Base-by-base conservation (phyloP, 768 basidiomycete species). In the Boletus bicolor region DNA sequence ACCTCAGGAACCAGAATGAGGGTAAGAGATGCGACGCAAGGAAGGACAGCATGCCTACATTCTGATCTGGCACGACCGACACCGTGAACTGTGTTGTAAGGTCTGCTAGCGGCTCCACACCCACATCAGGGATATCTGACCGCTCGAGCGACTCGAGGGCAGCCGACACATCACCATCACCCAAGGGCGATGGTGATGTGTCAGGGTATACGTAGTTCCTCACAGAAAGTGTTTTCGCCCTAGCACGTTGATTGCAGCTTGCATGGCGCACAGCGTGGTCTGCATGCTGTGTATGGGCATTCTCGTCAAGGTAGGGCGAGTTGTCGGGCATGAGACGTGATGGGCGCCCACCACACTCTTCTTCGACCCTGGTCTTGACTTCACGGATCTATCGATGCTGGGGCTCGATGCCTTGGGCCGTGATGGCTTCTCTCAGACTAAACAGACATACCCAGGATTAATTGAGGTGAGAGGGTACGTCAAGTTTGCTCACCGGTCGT, bases 321-420 rank as follows among this genome's bases (percentile, higher is more conserved):
- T 98, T 98, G 73, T 96, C 94, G 32, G 96, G 80, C 0, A 94
- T 88, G 56, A 97, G 79, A 55, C 90, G 85, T 71, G 85, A 72
- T 94, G 97, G 44, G 93, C 89, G 89, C 12, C 94, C 94, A 15
- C 93, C 93, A 43, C 97, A 92, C 72, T 99, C 97, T 67, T 93
- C 84, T 73, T 99, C 96, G 54, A 99, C 95, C 60, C 86, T 88
- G 48, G 94, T 81, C 76, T 98, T 96, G 78, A 98, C 86, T 56
- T 98, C 93, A 32, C 92, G 86, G 39, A 99, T 90, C 95, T 95
- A 98, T 51, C 92, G 83, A 48, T 94, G 86, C 69, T 98, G 97
- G 24, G 98, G 84, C 73, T 98, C 97, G 65, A 99, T 93, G 15
- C 95, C 97, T 70, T 98, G 95, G 4, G 94, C 89, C 49, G 98